Conservation (phyloP, 23 red algal species). For the Gracilaria caudata region DNA sequence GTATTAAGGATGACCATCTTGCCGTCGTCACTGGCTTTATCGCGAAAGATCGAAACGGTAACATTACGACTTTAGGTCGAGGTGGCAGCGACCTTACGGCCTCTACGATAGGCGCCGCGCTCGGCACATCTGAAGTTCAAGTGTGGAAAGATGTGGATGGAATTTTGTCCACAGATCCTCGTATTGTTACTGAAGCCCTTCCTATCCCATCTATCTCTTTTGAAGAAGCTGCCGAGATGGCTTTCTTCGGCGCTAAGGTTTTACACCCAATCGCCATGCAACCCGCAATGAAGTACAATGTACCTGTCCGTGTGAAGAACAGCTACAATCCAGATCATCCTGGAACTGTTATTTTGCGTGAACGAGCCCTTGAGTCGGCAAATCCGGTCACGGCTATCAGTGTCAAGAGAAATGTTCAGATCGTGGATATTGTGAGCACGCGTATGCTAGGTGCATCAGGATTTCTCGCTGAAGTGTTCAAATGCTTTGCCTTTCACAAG, state of each 20-base stretch:
- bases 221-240: constrained; percentile 96
- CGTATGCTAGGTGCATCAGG: constrained; percentile 96
- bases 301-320: constrained; percentile 98
- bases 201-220: constrained; percentile 85
- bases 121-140: constrained; percentile 90
- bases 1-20: constrained; percentile 61
- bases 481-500: constrained; percentile 78
- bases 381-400: constrained; percentile 92
- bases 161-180: constrained; percentile 90
- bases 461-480: constrained; percentile 93
- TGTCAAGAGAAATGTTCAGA: constrained; percentile 82
- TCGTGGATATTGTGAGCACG: constrained; percentile 97
- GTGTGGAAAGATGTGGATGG: constrained; percentile 99
- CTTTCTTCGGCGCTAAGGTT: constrained; percentile 98
- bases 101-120: constrained; percentile 79
- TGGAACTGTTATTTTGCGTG: constrained; percentile 83
- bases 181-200: constrained; percentile 82
- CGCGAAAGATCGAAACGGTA: constrained; percentile 84
- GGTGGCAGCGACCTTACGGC: constrained; percentile 95
- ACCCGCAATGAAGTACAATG: constrained; percentile 83
- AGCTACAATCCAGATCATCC: constrained; percentile 95
- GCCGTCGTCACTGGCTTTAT: constrained; percentile 98
- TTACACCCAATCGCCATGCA: constrained; percentile 97
- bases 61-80: constrained; percentile 92
- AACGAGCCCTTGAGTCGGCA: constrained; percentile 20